Conservation (phyloP, 1,284 basidiomycete genomes). For the Blastosporella zonata region DNA sequence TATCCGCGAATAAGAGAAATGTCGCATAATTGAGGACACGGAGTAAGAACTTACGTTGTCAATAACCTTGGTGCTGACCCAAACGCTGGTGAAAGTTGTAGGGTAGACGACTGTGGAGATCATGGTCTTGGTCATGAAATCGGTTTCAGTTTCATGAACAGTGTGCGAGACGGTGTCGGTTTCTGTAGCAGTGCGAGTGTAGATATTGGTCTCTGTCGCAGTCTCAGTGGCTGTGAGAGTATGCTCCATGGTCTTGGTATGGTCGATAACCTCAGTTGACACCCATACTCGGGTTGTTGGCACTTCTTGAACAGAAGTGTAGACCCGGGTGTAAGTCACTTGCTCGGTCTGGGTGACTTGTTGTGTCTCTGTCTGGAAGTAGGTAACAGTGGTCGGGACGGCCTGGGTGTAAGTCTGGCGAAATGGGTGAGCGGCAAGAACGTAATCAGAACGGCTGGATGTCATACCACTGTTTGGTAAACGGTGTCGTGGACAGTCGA, state of each 20-base stretch:
- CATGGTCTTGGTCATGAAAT: slow-evolving; percentile 44
- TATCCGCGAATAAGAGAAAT: background rate
- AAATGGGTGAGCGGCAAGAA: slow-evolving; percentile 1
- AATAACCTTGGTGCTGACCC: slow-evolving; percentile 54
- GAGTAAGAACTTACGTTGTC: slow-evolving; percentile 45
- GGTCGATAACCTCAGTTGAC: slow-evolving; percentile 61
- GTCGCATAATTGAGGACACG: background rate
- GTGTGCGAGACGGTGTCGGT: slow-evolving; percentile 47
- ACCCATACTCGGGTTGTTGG: slow-evolving; percentile 64
- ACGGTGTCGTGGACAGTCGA: slow-evolving; percentile 30
- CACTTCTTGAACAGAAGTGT: slow-evolving; percentile 52
- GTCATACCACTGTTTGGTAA: slow-evolving; percentile 25
- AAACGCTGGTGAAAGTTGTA: slow-evolving; percentile 55
- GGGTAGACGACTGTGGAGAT: slow-evolving; percentile 44
- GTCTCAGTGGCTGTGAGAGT: slow-evolving; percentile 62
- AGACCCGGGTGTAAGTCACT: slow-evolving; percentile 41
- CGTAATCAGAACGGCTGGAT: slow-evolving; percentile 1
- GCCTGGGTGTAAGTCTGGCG: slow-evolving; percentile 31
- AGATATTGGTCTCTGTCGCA: slow-evolving; percentile 49
- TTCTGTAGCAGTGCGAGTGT: slow-evolving; percentile 49
- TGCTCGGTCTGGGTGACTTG: slow-evolving; percentile 35
- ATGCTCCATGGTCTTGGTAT: slow-evolving; percentile 52
- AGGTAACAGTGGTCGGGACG: slow-evolving; percentile 31
- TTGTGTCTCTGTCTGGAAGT: slow-evolving; percentile 34
- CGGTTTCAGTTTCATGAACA: slow-evolving; percentile 37